Conservation (phyloP, 2,329 filamentous ascomycete species). For the Thermochaetoides dissita region DNA sequence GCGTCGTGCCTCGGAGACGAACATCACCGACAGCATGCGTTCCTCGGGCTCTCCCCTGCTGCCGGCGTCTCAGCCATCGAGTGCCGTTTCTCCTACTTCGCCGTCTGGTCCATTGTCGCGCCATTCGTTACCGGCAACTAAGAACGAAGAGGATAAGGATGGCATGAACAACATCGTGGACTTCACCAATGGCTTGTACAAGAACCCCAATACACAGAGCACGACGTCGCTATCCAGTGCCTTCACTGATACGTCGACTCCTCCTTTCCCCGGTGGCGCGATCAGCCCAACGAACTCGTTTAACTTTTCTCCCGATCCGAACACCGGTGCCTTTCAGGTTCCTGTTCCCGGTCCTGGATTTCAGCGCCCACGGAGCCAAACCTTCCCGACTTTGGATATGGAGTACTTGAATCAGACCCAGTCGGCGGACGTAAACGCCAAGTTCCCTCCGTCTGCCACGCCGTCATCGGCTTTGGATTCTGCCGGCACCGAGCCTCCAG, state of each 20-base stretch:
- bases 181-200: conserved; percentile 39
- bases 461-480: conserved; percentile 40
- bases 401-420: conserved; percentile 37
- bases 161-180: conserved; percentile 39
- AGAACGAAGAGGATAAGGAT: conserved; percentile 56
- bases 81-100: conserved; percentile 58
- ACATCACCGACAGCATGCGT: conserved; percentile 52
- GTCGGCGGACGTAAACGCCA: conserved; percentile 33
- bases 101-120: conserved; percentile 51
- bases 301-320: conserved; percentile 60
- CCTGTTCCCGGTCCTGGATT: conserved; percentile 26
- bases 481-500: conserved; percentile 31
- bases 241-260: conserved; percentile 48
- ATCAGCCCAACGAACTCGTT: conserved; percentile 65
- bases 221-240: conserved; percentile 54
- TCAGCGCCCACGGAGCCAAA: conserved; percentile 73
- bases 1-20: conserved; percentile 50
- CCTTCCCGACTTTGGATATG: conserved; percentile 60
- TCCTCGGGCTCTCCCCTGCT: conserved; percentile 33
- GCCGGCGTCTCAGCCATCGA: conserved; percentile 48
- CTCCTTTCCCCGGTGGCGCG: conserved; percentile 57
- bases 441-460: conserved; percentile 27
- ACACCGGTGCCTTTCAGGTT: conserved; percentile 47
- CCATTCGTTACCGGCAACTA: conserved; percentile 56
- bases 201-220: conserved; percentile 52